Base-by-base conservation (phyloP, 164 flowering plant genomes). In the Paratinospora sagittata region DNA sequence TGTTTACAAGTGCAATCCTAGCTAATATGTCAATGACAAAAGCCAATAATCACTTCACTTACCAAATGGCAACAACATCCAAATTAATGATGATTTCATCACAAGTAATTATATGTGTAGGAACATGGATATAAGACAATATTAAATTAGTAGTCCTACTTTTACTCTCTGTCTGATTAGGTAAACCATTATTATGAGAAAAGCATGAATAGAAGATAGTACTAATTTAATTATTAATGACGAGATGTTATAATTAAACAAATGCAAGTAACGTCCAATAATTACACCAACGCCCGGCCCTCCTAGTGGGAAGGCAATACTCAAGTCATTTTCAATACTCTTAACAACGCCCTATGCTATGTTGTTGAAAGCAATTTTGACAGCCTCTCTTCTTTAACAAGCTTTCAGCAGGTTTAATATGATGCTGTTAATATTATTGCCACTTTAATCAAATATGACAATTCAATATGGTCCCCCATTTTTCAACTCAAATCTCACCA, bases 1-100 rank as follows among this genome's bases (percentile, higher is more conserved):
- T 19, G 65, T 27, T 27, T 7, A 3, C 0, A 27, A 63, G 66
- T 63, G 66, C 66, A 63, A 63, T 63, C 66, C 66, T 63, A 63
- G 7, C 2, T 43, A 12, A 63, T 30, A 30, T 13, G 60, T 55
- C 19, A n/a, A 55, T 55, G 17, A 55, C 60, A 52, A 3, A 52
- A 63, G 36, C 65, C 19, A 63, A 63, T 63, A 63, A 63, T 27
- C 65, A 27, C 2, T 63, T 41, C 45, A 55, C 61, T 19, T 23
- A 52, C 19, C 23, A 9, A 55, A 19, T 19, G 61, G 5, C 61
- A 55, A 55, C 9, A 55, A 55, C 21, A 55, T 55, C 24, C 21
- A 55, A 21, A 30, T 30, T 4, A n/a, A 19, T n/a, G 61, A 55
- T 52, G 19, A 47, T 55, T n/a, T 21, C 61, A 23, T 55, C 24